Base-by-base conservation (phyloP, 306 rosid genomes). In the Cicer pinnatifidum region DNA sequence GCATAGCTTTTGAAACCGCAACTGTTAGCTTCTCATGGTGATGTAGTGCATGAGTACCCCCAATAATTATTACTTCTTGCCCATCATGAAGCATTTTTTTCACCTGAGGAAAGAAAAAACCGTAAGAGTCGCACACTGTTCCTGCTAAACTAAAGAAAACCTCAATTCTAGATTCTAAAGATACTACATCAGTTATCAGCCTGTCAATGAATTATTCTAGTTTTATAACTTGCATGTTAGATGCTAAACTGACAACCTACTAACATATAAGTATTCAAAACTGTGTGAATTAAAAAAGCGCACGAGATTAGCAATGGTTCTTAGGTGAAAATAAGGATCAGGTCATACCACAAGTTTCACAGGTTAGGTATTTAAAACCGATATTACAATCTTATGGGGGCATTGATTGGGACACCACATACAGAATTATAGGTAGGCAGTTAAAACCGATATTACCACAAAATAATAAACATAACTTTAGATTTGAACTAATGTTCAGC, bases 11-110 rank as follows among this genome's bases (percentile, higher is more conserved):
- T 78, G 99, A 91, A 81, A 91, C 96, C 65, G 96, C 99, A 44
- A 91, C 89, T 54, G 97, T 87, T 78, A 94, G 81, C 96, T 94
- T 94, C 87, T 94, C 98, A 67, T 94, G 98, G 56, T 79, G 95
- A 85, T 94, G 97, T 48, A 91, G 81, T 75, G 88, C 73, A 81
- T 94, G 97, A 71, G 88, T 70, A 61, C 98, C 98, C 75, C 91
- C 97, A 78, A 91, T 80, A 63, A 89, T 80, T 44, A 94, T 97
- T 73, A 86, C 93, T 75, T 94, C 96, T 88, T 94, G 89, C 64
- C 89, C 97, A 77, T 82, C 86, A 86, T 89, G 90, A 86, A 91
- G 91, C 96, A 94, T 77, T 81, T 84, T 89, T 75, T 86, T 94
- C 76, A 94, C 92, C 98, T 94, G 86, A 67, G 53, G 68, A 71